Percentiles rank a stretch among this genome's conserved stretches.
These are phyloP conservation scores for Fagopyrum tataricum DNA, from an alignment of 148 eudicot genomes.

Conservation along the genomic window DNA sequence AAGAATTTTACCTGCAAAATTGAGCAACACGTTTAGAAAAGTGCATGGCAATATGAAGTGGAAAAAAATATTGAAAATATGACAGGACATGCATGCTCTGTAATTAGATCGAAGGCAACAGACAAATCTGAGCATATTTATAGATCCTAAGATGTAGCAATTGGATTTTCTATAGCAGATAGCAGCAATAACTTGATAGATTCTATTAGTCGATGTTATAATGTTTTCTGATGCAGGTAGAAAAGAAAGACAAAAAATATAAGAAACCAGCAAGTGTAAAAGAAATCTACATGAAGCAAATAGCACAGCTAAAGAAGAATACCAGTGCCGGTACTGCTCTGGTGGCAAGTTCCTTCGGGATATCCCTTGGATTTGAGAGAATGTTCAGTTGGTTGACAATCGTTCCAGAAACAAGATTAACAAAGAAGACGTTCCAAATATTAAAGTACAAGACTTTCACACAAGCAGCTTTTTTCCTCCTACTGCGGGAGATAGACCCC, in stretches of 20 bases:
- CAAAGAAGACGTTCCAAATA: conserved; percentile 95
- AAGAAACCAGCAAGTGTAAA: neutral
- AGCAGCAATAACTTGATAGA: neutral
- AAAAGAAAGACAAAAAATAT: neutral
- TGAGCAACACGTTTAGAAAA: neutral
- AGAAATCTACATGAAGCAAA: conserved; percentile 2
- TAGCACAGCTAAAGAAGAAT: neutral
- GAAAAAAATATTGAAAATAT: neutral
- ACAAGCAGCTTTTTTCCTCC: conserved; percentile 82
- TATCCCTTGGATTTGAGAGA: conserved; percentile 37
- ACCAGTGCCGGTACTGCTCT: conserved; percentile 78
- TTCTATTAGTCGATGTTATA: neutral
- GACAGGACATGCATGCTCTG: neutral
- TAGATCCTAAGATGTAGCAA: neutral
- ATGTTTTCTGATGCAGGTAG: neutral
- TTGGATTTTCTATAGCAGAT: neutral
- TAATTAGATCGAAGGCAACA: neutral
- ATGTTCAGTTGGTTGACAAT: conserved; percentile 40
- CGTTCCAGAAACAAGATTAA: conserved; percentile 65
- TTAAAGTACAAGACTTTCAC: conserved; percentile 64
- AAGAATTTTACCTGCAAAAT: conserved; percentile 74
- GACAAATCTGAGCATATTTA: neutral
- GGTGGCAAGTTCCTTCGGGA: conserved; percentile 62
- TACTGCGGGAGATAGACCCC: conserved; percentile 89
- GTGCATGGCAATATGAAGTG: neutral